Percentiles rank a stretch among this genome's conserved stretches.
Evolutionary conservation across 768 basidiomycete genomes (phyloP).

Genomic region (Neoboletus magnificus): DNA sequence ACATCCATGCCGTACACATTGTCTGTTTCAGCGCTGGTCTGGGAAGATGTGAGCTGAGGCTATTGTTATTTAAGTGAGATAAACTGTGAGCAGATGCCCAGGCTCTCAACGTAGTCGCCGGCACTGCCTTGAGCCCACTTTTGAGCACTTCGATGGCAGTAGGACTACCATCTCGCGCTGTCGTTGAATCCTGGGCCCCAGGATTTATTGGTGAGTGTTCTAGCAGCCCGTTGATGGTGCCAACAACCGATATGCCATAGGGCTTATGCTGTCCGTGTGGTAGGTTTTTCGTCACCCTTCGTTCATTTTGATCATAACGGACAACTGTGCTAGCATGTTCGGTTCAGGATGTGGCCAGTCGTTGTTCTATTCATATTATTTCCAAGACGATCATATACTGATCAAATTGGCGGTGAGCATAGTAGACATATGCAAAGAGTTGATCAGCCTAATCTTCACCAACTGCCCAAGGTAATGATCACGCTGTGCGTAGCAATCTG

Average conservation of each 20-base stretch:
- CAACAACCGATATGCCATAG: neutral
- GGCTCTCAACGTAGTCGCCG: neutral
- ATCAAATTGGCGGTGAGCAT: constrained; percentile 2
- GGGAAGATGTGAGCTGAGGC: neutral
- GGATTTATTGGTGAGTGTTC: constrained; percentile 4
- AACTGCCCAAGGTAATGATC: neutral
- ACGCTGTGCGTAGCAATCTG: neutral
- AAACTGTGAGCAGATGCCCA: neutral
- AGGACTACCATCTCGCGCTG: neutral
- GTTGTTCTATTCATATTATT: constrained; percentile 4
- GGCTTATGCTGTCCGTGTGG: neutral
- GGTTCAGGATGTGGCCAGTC: constrained; percentile 5
- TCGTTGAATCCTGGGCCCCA: neutral
- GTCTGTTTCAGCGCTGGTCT: neutral
- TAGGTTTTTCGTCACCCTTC: neutral
- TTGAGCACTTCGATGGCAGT: neutral
- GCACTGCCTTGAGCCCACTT: neutral
- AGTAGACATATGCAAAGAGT: neutral
- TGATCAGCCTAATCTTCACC: neutral
- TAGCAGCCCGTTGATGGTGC: neutral
- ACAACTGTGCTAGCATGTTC: neutral
- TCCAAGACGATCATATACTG: neutral
- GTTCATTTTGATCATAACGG: neutral
- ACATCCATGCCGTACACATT: neutral
- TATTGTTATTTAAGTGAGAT: neutral